Percentiles rank a stretch among this genome's conserved stretches.
phyloP scores from a whole-genome alignment of 805 yeast genomes.

The Kregervanrija delftensis region DNA sequence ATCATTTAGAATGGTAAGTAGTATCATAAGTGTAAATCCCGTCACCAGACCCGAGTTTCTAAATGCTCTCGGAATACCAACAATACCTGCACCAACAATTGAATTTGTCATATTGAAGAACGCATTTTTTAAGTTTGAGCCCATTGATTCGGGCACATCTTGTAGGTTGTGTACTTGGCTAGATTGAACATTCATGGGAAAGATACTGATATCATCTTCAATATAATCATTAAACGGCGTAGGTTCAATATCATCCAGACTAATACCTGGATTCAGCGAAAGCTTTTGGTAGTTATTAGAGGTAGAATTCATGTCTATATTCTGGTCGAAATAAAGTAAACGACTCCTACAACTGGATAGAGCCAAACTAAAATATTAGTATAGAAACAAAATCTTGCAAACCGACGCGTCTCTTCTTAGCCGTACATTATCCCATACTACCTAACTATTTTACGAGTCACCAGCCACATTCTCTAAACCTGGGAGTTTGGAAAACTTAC shows the following conservation, averaged over 20 bases:
- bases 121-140: constrained; percentile 69
- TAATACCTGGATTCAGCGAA: constrained; percentile 1
- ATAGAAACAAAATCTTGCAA: too few relatives aligned
- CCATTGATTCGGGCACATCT: neutral
- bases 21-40: constrained; percentile 54
- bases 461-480: too few relatives aligned
- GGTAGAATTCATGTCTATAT: too few relatives aligned
- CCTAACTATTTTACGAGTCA: too few relatives aligned
- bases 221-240: constrained; percentile 9
- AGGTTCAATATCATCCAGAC: neutral
- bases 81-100: constrained; percentile 91
- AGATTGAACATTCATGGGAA: constrained; percentile 10
- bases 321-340: too few relatives aligned
- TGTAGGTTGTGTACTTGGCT: neutral
- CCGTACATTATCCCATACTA: too few relatives aligned
- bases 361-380: too few relatives aligned
- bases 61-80: constrained; percentile 89
- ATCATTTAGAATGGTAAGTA: constrained; percentile 68
- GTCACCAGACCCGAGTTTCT: constrained; percentile 73
- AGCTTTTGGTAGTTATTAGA: neutral
- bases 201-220: constrained; percentile 10
- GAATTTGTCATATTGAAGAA: constrained; percentile 97
- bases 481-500: too few relatives aligned
- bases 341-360: too few relatives aligned
- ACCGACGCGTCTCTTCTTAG: too few relatives aligned